Conservation (phyloP, 2,329 filamentous ascomycete species). For the Calonectria honghensis region DNA sequence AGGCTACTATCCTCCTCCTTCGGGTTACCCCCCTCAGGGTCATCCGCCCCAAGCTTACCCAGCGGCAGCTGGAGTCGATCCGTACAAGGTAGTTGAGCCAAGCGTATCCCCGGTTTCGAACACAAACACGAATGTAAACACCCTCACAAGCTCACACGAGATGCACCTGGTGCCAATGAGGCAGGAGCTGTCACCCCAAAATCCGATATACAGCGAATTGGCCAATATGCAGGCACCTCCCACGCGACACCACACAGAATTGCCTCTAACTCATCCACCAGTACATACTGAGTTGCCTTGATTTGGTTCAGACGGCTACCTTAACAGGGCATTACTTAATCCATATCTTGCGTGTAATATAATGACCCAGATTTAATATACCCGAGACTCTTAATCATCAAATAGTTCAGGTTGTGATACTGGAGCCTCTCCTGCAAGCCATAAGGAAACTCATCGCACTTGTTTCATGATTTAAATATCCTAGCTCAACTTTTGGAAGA, state of each 20-base stretch:
- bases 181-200: neutral
- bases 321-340: neutral
- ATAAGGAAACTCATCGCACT: neutral
- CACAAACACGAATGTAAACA: neutral
- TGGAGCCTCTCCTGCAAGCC: neutral
- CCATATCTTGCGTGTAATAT: neutral
- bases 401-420: neutral
- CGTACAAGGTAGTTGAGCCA: neutral
- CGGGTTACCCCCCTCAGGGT: neutral
- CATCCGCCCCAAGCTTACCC: neutral
- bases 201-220: neutral
- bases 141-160: neutral
- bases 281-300: constrained; percentile 1
- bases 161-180: neutral
- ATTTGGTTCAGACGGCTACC: neutral
- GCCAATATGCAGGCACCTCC: neutral
- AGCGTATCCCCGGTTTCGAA: constrained; percentile 15
- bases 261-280: neutral
- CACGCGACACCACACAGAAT: neutral
- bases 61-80: neutral
- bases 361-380: constrained; percentile 2
- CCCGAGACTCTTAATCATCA: neutral
- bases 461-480: neutral
- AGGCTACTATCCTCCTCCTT: neutral
- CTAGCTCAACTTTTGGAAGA: neutral